Percentiles rank a stretch among this genome's conserved stretches.
phyloP scores from a whole-genome alignment of 805 yeast species.

The Candida pini region DNA sequence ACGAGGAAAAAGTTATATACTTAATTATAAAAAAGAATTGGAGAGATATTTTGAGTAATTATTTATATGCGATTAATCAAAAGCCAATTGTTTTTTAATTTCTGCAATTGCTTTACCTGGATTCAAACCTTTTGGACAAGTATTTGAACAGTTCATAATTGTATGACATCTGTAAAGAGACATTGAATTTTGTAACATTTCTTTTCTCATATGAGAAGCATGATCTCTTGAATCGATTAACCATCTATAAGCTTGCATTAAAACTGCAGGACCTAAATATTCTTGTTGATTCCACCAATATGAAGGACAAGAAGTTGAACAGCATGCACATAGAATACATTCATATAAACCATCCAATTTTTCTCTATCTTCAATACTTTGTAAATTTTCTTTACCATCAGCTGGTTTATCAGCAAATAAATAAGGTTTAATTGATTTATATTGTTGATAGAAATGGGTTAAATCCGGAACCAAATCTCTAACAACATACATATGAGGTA shows the following conservation, averaged over 20 bases:
- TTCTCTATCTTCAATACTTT: conserved; percentile 86
- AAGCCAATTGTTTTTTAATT: conserved; percentile 89
- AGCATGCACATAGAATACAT: conserved; percentile 97
- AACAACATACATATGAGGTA: conserved; percentile 97
- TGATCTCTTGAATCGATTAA: conserved; percentile 95
- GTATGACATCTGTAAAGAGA: conserved; percentile 98
- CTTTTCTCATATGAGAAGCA: conserved; percentile 75
- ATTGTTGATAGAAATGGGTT: conserved; percentile 96
- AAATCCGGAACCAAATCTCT: conserved; percentile 97
- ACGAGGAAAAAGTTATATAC: background rate
- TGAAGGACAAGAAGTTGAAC: conserved; percentile 98
- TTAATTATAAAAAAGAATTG: background rate
- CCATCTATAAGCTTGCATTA: conserved; percentile 99
- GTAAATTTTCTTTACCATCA: conserved; percentile 91
- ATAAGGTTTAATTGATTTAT: conserved; percentile 96
- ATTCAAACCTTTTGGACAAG: conserved; percentile 98
- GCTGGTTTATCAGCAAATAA: conserved; percentile 81
- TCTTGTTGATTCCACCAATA: conserved; percentile 99
- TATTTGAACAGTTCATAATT: conserved; percentile 96
- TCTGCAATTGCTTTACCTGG: conserved; percentile 98
- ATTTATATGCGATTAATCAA: conserved; percentile 50
- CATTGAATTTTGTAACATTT: conserved; percentile 94
- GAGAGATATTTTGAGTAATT: background rate
- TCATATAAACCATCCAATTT: conserved; percentile 96
- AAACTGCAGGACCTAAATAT: conserved; percentile 96